phyloP scores from a whole-genome alignment of 2,329 filamentous ascomycete genomes.

The Huntiella decipiens region DNA sequence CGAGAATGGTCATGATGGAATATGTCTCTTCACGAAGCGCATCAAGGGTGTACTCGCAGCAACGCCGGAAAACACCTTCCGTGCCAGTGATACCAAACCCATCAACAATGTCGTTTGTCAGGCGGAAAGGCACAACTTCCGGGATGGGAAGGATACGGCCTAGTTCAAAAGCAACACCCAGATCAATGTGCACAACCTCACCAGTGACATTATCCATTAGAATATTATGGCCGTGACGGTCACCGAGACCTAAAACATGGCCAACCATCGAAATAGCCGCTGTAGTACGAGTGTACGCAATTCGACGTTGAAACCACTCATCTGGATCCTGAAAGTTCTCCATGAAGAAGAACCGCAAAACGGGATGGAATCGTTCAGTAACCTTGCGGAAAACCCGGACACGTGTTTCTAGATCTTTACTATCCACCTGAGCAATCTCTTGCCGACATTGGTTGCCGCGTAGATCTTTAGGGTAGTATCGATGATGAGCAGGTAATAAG shows the following conservation, averaged over 20 bases:
- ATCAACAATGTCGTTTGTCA: conserved; percentile 88
- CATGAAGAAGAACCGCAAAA: conserved; percentile 94
- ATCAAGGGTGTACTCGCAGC: conserved; percentile 93
- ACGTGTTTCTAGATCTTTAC: conserved; percentile 23
- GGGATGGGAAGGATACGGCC: conserved; percentile 88
- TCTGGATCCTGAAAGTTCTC: conserved; percentile 86
- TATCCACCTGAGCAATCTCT: conserved; percentile 53
- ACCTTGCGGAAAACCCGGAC: conserved; percentile 61
- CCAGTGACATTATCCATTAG: conserved; percentile 75
- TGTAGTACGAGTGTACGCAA: conserved; percentile 83
- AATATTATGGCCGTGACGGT: conserved; percentile 94
- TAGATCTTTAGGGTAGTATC: conserved; percentile 69
- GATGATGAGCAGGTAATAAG: conserved; percentile 73
- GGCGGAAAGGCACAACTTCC: conserved; percentile 84
- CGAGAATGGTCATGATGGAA: conserved; percentile 95
- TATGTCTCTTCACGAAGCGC: conserved; percentile 89
- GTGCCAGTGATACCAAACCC: conserved; percentile 92
- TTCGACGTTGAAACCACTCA: conserved; percentile 78
- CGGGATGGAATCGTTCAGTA: conserved; percentile 67
- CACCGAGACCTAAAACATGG: conserved; percentile 78
- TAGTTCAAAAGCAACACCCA: conserved; percentile 93
- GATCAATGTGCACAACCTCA: conserved; percentile 90
- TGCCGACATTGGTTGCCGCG: conserved; percentile 60
- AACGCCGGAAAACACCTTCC: conserved; percentile 91
- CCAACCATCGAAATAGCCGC: conserved; percentile 91